Base-by-base conservation (phyloP, 2,329 filamentous ascomycete species). In the Lachnellula subtilissima region DNA sequence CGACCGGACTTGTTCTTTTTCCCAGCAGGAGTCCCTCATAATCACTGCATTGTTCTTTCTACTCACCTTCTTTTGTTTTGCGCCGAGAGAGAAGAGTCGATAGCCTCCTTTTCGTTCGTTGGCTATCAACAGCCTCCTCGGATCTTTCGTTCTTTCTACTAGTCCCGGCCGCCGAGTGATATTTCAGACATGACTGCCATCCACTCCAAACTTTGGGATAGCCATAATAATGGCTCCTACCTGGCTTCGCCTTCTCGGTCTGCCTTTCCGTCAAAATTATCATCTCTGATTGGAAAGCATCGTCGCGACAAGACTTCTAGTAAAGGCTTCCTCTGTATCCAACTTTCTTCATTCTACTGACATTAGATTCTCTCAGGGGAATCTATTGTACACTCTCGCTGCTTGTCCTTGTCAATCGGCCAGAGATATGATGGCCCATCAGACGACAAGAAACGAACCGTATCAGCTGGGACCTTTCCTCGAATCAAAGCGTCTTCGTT, bases 71-170 rank as follows among this genome's bases (percentile, higher is more conserved):
- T 50, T 59, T 62, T 55, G 4, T 64, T 62, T 56, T 11, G 22
- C 39, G 43, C 42, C 50, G 59, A 64, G 62, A 60, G 62, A 65
- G 63, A 64, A 63, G 59, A 63, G 60, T 54, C 40, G 57, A 59
- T 64, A 68, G 59, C 55, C 60, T 54, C 52, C 60, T 56, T 28
- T 59, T 64, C 61, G 23, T 58, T 64, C 51, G 62, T 54, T 53
- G 57, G 46, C 59, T 65, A 64, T 64, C 61, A 43, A 62, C 57
- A 58, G 57, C 62, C 58, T 64, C 58, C 61, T 67, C 57, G 47
- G 52, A 32, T 53, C 57, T 52, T 48, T 65, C 58, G 40, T 65
- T 61, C 47, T 61, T 45, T 45, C 12, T 23, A 19, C 54, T 53
- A 54, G n/a, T 40, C 37, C n/a, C 19, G n/a, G 15, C 12, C n/a